Evolutionary conservation across 2,329 filamentous ascomycete species (phyloP).

Genomic region (Tolypocladium tropicale): DNA sequence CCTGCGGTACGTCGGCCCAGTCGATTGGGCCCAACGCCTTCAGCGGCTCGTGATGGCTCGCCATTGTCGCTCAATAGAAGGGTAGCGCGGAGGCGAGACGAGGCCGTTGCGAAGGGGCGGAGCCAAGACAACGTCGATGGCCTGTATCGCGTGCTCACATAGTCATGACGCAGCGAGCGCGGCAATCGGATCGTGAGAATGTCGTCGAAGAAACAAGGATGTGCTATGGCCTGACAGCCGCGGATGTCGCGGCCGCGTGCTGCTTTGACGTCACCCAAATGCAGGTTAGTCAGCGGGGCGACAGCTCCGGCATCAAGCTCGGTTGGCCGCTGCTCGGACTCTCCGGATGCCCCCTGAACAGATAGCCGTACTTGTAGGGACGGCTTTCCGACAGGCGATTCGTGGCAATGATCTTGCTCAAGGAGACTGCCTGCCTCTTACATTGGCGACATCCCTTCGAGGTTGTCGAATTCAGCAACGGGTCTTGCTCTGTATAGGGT

Average conservation of each 20-base stretch:
- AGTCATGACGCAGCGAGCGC: background rate
- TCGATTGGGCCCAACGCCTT: conserved; percentile 44
- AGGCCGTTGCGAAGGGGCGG: background rate
- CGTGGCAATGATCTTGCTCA: too few species aligned
- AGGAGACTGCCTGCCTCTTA: too few species aligned
- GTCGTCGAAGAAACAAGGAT: background rate
- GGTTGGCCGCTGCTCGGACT: background rate
- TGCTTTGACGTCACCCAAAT: background rate
- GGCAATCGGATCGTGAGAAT: background rate
- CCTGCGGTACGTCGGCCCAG: conserved; percentile 35
- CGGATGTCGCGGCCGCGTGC: background rate
- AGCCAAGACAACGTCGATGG: background rate
- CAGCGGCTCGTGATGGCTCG: conserved; percentile 48
- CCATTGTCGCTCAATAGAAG: conserved; percentile 28
- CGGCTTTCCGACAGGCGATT: too few species aligned
- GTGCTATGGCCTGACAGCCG: background rate
- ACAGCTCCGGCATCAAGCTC: too few species aligned
- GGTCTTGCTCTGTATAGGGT: background rate
- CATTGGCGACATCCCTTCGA: too few species aligned
- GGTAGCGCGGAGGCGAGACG: background rate
- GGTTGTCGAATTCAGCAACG: too few species aligned
- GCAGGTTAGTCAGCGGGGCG: background rate
- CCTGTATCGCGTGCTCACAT: background rate
- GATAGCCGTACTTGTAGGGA: too few species aligned
- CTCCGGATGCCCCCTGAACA: background rate